Conservation (phyloP, 148 eudicot species). For the Nyssa sinensis region DNA sequence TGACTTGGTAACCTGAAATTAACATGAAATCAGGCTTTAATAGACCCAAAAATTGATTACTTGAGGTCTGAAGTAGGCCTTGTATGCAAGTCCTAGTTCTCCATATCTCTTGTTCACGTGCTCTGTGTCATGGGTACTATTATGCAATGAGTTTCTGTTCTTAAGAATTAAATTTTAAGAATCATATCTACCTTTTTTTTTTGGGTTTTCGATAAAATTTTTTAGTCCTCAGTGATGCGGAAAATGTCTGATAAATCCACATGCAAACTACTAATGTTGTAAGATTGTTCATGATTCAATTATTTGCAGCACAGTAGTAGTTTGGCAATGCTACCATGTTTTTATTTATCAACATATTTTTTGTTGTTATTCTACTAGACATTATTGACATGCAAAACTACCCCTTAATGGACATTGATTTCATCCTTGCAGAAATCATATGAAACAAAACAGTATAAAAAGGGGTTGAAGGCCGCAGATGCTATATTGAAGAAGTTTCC, state of each 20-base stretch:
- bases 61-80: background rate
- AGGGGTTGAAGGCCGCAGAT: slow-evolving; percentile 98
- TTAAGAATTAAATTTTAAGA: background rate
- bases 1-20: no score
- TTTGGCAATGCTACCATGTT: background rate
- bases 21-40: no score
- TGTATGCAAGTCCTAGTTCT: background rate
- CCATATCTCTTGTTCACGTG: background rate
- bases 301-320: no score
- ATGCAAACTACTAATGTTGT: background rate
- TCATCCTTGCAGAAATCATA: slow-evolving; percentile 73
- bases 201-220: no score
- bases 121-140: background rate
- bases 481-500: slow-evolving; percentile 92
- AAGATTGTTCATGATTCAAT: no score
- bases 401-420: background rate
- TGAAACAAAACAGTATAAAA: slow-evolving; percentile 95
- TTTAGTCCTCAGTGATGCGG: no score
- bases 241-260: no score
- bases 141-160: background rate
- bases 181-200: background rate
- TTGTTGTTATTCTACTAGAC: background rate
- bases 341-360: background rate
- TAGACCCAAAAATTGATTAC: background rate
- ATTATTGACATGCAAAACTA: slow-evolving; percentile 7